phyloP scores from a whole-genome alignment of 2,329 filamentous ascomycete species.

The Stromatinia cepivora region DNA sequence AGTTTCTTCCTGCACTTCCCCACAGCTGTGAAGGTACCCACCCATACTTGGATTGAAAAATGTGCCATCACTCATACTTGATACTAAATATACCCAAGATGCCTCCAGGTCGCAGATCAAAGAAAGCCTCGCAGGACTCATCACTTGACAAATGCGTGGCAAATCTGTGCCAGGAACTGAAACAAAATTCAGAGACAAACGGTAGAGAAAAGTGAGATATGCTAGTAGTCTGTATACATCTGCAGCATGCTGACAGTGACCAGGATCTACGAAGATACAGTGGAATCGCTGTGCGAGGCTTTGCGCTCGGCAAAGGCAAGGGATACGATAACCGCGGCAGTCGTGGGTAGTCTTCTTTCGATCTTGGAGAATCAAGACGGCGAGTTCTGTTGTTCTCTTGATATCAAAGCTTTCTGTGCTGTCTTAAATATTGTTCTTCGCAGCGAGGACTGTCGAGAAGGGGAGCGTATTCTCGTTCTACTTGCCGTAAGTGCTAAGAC shows the following conservation, averaged over 20 bases:
- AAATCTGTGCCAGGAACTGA: slow-evolving; percentile 3
- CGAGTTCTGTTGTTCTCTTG: slow-evolving; percentile 31
- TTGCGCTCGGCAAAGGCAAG: not conserved
- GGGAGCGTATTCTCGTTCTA: slow-evolving; percentile 35
- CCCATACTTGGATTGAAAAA: not conserved
- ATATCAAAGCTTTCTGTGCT: slow-evolving; percentile 28
- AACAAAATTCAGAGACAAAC: not conserved
- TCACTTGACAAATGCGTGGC: not conserved
- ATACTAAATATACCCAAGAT: slow-evolving; percentile 9
- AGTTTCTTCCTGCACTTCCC: not conserved
- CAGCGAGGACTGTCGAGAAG: slow-evolving; percentile 28
- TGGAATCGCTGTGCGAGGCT: slow-evolving; percentile 13
- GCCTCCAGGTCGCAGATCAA: slow-evolving; percentile 4
- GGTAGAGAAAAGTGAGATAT: slow-evolving; percentile 5
- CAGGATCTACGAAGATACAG: slow-evolving; percentile 1
- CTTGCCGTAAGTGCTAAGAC: slow-evolving; percentile 33
- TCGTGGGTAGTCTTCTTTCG: slow-evolving; percentile 20
- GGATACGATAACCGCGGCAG: not conserved
- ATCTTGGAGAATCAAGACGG: slow-evolving; percentile 28
- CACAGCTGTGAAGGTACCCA: not conserved
- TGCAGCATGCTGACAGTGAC: not conserved
- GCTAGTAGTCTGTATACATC: not conserved
- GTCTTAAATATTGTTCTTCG: slow-evolving; percentile 32
- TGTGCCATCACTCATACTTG: not conserved
- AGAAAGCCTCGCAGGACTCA: not conserved